phyloP scores from a whole-genome alignment of 2,329 filamentous ascomycete species.

The Fusarium agapanthi region DNA sequence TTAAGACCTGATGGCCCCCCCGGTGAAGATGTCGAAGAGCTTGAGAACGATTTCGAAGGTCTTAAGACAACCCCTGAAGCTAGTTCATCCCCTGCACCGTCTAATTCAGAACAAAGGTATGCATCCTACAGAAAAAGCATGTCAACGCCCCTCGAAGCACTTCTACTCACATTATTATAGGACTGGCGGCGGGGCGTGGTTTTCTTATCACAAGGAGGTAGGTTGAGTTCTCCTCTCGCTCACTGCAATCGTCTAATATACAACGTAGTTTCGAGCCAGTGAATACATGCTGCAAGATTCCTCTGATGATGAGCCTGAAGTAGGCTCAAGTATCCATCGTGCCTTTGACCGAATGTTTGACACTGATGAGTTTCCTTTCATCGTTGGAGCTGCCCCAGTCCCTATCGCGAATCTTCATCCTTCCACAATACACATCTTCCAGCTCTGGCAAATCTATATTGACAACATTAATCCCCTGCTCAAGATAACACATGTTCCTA shows the following conservation, averaged over 20 bases:
- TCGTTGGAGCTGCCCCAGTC: conserved; percentile 56
- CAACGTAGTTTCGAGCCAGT: conserved; percentile 57
- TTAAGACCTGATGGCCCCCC: conserved; percentile 42
- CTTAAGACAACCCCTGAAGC: conserved; percentile 62
- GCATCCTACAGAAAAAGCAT: not conserved
- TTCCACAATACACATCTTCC: conserved; percentile 66
- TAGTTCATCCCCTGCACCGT: conserved; percentile 47
- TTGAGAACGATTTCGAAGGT: conserved; percentile 64
- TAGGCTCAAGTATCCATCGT: conserved; percentile 62
- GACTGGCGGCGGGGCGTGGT: conserved; percentile 50
- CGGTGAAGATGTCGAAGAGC: conserved; percentile 63
- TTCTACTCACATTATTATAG: conserved; percentile 18
- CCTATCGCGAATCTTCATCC: conserved; percentile 61
- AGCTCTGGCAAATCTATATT: conserved; percentile 75
- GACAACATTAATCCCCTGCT: conserved; percentile 75
- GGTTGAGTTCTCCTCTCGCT: conserved; percentile 3
- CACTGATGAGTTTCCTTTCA: conserved; percentile 66
- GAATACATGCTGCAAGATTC: conserved; percentile 61
- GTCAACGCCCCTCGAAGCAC: not conserved
- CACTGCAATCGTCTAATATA: conserved; percentile 10
- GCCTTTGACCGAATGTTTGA: conserved; percentile 69
- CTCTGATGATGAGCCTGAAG: conserved; percentile 66
- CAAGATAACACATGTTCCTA: conserved; percentile 74
- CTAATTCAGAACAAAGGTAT: conserved; percentile 44
- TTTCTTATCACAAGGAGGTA: conserved; percentile 63